Percentiles rank a stretch among this genome's conserved stretches.
These are phyloP conservation scores for Mortierella sp. DNA, from an alignment of 371 early-diverging fungal genomes.

Conservation along the genomic window DNA sequence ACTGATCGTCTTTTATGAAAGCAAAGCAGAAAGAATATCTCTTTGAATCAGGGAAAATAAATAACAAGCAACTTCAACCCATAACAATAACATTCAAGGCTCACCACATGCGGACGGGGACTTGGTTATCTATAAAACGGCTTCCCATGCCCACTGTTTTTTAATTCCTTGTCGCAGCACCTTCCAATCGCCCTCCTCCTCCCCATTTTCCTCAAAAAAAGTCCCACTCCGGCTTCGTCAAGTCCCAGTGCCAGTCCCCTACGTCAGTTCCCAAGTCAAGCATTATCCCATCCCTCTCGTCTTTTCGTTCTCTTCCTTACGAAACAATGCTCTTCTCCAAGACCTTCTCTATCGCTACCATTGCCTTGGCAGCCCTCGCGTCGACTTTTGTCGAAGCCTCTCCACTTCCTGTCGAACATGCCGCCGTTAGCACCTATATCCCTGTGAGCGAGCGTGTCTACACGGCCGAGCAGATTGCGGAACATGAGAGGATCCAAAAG, in stretches of 20 bases:
- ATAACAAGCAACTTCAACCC: neutral
- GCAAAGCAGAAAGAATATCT: neutral
- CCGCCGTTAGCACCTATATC: conserved; percentile 23
- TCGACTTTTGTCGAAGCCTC: conserved; percentile 34
- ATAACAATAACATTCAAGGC: conserved; percentile 1
- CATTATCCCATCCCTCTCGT: neutral
- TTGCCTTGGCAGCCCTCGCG: conserved; percentile 32
- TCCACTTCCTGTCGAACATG: conserved; percentile 25
- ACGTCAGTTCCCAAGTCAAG: neutral
- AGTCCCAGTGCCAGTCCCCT: neutral
- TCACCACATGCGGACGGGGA: neutral
- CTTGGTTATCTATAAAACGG: neutral
- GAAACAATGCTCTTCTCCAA: conserved; percentile 38
- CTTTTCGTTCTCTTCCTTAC: neutral
- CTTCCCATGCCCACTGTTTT: neutral
- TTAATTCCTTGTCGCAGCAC: conserved; percentile 31
- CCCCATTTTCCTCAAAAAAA: conserved; percentile 14
- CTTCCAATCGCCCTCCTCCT: conserved; percentile 8
- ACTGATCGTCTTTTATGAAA: neutral
- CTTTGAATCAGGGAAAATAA: neutral
- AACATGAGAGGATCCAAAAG: conserved; percentile 31
- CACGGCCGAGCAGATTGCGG: conserved; percentile 33
- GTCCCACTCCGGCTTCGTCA: neutral
- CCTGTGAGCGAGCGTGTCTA: conserved; percentile 42
- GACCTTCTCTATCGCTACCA: conserved; percentile 27